Base-by-base conservation (phyloP, 2,329 filamentous ascomycete species). In the Raffaelea ambrosiae region DNA sequence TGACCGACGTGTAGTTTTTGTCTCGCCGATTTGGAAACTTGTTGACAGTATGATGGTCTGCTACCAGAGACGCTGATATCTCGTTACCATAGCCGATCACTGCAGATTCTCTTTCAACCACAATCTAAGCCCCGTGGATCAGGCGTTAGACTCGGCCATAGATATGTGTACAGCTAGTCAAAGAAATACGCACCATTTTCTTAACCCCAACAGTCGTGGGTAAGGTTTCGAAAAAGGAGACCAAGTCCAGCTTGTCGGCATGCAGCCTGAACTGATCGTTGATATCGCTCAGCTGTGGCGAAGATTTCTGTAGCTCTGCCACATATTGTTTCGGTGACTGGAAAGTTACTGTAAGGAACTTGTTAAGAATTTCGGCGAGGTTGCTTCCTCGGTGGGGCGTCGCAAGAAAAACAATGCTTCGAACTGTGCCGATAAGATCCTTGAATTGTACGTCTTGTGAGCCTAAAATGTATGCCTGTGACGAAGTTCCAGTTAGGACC, bases 221-320 rank as follows among this genome's bases (percentile, higher is more conserved):
- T 2, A 57, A 41, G 3, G 61, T 65, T 47, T 66, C 63, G 42
- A 63, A 66, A 43, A 66, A 66, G 0, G 64, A 67, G 42, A 56
- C 59, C 1, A 68, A 58, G 1, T 61, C 44, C 1, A 68, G 42
- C 22, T 59, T 57, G 3, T 53, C 33, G 0, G 52, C 52, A 42
- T 55, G 50, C 42, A 62, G 56, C 3, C 58, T 59, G 54, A 67
- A 67, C 3, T 59, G 53, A 23, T 67, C 61, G 48, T 66, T 66
- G 18, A 65, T 54, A 18, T 58, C 51, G 31, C 57, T 51, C 16
- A 63, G 53, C 2, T 51, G 57, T 0, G 46, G 54, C 40, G 48
- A 54, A 46, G 38, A 46, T 29, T 40, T 56, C 1, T 29, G 44
- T 1, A 65, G 56, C 13, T 63, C 62, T 1, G 44, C 31, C 9